Evolutionary conservation across 306 rosid species (phyloP).

Genomic region (Arachis hypogaea): DNA sequence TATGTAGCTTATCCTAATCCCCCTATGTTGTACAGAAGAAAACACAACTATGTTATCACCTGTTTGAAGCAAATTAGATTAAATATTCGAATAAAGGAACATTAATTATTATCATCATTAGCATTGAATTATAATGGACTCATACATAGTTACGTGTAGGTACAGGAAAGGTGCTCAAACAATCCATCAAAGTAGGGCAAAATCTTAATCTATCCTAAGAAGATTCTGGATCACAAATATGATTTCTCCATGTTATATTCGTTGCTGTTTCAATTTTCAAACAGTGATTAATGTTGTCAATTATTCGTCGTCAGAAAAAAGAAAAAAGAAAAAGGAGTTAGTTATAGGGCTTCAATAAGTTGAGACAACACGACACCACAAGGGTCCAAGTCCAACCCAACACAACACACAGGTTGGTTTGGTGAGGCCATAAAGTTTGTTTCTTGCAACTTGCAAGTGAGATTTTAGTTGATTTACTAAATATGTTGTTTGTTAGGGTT

Average conservation of each 20-base stretch:
- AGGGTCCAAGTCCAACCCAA: neutral
- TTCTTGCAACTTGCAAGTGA: neutral
- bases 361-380: neutral
- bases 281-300: neutral
- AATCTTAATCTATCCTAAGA: slow-evolving; percentile 17
- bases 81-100: neutral
- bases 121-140: neutral
- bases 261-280: neutral
- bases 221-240: slow-evolving; percentile 13
- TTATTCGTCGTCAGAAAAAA: neutral
- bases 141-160: neutral
- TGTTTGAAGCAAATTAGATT: slow-evolving; percentile 22
- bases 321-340: too few relatives aligned
- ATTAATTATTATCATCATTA: slow-evolving; percentile 3
- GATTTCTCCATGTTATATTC: neutral
- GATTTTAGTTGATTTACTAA: too few relatives aligned
- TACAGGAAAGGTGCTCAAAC: neutral
- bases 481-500: too few relatives aligned
- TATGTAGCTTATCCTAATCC: slow-evolving; percentile 20
- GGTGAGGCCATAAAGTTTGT: neutral
- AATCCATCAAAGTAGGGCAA: slow-evolving; percentile 5
- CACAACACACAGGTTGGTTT: neutral
- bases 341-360: neutral
- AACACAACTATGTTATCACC: slow-evolving; percentile 7
- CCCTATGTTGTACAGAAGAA: slow-evolving; percentile 7